A percentile compares a stretch with the other conserved stretches of the same genome.
phyloP scores from a whole-genome alignment of 768 basidiomycete genomes.

The Lyophyllum semitale region DNA sequence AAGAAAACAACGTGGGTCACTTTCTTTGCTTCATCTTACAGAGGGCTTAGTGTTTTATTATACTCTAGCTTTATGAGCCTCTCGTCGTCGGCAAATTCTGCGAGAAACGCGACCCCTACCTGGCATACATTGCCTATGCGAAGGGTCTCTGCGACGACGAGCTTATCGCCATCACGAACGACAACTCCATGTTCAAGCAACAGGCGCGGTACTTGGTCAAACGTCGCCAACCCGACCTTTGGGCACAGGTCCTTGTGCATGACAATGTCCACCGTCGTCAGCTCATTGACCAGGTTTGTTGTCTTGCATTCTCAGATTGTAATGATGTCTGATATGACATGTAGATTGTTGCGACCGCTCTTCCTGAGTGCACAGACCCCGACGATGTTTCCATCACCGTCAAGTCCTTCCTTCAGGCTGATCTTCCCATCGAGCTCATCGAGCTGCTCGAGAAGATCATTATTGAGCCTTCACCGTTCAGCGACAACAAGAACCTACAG shows the following conservation, averaged over 20 bases:
- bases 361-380: constrained; percentile 96
- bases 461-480: constrained; percentile 95
- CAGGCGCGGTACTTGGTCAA: constrained; percentile 98
- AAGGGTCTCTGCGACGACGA: constrained; percentile 99
- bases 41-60: constrained; percentile 9
- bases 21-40: background rate
- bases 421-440: constrained; percentile 95
- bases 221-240: constrained; percentile 91
- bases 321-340: constrained; percentile 1
- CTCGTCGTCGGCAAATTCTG: constrained; percentile 98
- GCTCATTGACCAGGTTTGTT: constrained; percentile 84
- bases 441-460: constrained; percentile 99
- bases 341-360: constrained; percentile 89
- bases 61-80: constrained; percentile 85
- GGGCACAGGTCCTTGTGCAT: constrained; percentile 89
- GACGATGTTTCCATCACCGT: constrained; percentile 99
- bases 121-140: constrained; percentile 98
- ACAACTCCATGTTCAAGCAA: constrained; percentile 99
- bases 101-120: constrained; percentile 96
- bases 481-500: constrained; percentile 95
- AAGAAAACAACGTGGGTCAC: constrained; percentile 90
- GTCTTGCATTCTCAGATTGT: background rate
- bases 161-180: constrained; percentile 94
- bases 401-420: constrained; percentile 96
- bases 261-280: constrained; percentile 93